Percentiles rank a stretch among this genome's conserved stretches.
phyloP scores from a whole-genome alignment of 1,139 yeast species.

The Diutina catenulata region DNA sequence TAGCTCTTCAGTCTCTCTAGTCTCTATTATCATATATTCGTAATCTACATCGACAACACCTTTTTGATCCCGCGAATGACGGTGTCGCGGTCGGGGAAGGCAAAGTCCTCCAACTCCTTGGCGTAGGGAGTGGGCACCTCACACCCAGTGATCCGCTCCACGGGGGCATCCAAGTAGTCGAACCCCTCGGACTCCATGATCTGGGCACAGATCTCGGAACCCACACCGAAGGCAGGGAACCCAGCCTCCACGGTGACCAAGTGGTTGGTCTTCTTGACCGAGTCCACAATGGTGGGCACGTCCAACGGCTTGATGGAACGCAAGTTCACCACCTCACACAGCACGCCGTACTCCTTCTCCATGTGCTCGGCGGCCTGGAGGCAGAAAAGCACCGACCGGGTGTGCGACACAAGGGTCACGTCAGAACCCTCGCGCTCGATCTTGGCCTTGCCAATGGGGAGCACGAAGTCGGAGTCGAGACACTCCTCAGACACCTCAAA shows the following conservation, averaged over 20 bases:
- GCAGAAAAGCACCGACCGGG: constrained; percentile 81
- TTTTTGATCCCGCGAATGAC: constrained; percentile 86
- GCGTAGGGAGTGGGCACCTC: constrained; percentile 99
- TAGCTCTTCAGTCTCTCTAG: no score
- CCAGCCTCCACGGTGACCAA: constrained; percentile 94
- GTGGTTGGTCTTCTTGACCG: constrained; percentile 95
- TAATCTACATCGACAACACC: constrained; percentile 33
- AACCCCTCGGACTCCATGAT: constrained; percentile 98
- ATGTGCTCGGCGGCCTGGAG: constrained; percentile 83
- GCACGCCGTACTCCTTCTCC: constrained; percentile 74
- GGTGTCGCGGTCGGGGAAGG: constrained; percentile 94
- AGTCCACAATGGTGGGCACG: constrained; percentile 69
- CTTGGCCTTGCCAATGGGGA: constrained; percentile 95
- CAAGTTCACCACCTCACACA: constrained; percentile 89
- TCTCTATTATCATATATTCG: background rate
- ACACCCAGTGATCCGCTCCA: constrained; percentile 97
- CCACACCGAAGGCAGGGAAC: constrained; percentile 97
- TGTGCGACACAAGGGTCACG: constrained; percentile 79
- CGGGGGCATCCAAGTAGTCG: constrained; percentile 97
- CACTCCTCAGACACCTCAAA: constrained; percentile 88
- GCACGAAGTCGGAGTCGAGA: constrained; percentile 72
- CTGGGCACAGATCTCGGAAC: constrained; percentile 96
- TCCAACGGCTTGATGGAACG: constrained; percentile 97
- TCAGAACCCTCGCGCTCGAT: constrained; percentile 89
- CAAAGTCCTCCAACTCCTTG: constrained; percentile 90